Conservation (phyloP, 164 flowering plant genomes). For the grape (Vitis vinifera) region DNA sequence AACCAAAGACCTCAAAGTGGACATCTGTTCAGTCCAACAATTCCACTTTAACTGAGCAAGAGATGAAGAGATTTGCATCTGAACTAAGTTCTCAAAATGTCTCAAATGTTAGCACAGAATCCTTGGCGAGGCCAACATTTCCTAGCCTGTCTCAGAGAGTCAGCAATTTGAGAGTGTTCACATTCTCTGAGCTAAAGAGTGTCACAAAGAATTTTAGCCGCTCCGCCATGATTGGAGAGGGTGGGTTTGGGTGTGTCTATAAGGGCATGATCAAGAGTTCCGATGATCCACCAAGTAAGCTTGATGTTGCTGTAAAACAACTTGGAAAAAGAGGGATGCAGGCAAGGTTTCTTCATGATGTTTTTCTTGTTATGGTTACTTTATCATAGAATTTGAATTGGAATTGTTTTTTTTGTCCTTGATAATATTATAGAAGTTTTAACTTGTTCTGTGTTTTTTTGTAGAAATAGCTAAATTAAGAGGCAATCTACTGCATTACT, state of each 20-base stretch:
- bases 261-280: constrained; percentile 59
- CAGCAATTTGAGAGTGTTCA: constrained; percentile 74
- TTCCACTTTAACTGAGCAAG: constrained; percentile 38
- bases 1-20: constrained; percentile 36
- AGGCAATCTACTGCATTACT: no score
- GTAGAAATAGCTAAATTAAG: background rate
- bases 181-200: constrained; percentile 60
- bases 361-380: constrained; percentile 1
- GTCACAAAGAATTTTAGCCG: constrained; percentile 80
- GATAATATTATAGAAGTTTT: background rate
- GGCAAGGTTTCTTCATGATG: constrained; percentile 41
- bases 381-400: background rate
- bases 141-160: constrained; percentile 53
- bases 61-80: constrained; percentile 48
- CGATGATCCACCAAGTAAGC: constrained; percentile 51
- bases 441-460: background rate
- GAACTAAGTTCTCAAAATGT: constrained; percentile 60
- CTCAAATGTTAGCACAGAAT: constrained; percentile 62
- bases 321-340: constrained; percentile 81
- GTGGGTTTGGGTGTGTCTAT: constrained; percentile 94
- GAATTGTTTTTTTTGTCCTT: background rate
- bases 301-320: constrained; percentile 83
- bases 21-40: constrained; percentile 31
- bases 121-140: constrained; percentile 38
- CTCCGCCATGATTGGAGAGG: constrained; percentile 80